Percentiles rank a stretch among this genome's conserved stretches.
Conservation (phyloP, 2,329 filamentous ascomycete species). For the Aschersonia sp. region DNA sequence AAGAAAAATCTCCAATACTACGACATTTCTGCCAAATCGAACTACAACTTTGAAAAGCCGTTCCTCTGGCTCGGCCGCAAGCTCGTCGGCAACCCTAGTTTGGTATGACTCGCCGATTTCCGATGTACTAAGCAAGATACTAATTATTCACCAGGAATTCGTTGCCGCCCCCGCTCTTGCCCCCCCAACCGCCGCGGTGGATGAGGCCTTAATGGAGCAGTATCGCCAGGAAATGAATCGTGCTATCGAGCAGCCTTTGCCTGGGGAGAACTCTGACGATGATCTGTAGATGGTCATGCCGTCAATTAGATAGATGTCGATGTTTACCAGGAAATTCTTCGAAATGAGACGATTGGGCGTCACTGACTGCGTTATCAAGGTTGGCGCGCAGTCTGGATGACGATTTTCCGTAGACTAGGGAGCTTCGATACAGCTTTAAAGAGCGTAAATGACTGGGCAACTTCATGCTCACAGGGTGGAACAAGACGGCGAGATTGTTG, state of each 20-base stretch:
- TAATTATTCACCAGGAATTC: constrained; percentile 57
- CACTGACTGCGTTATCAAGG: too few relatives aligned
- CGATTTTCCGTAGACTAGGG: too few relatives aligned
- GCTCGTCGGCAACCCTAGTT: constrained; percentile 76
- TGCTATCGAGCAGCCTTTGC: constrained; percentile 72
- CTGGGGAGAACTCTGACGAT: constrained; percentile 81
- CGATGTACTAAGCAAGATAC: not conserved
- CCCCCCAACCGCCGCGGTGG: constrained; percentile 82
- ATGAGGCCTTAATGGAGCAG: constrained; percentile 64
- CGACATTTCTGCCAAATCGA: constrained; percentile 98
- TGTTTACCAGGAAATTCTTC: too few relatives aligned
- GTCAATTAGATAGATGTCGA: not conserved
- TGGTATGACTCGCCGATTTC: constrained; percentile 6
- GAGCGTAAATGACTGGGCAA: too few relatives aligned
- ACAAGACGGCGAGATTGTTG: too few relatives aligned
- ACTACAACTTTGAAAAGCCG: constrained; percentile 99
- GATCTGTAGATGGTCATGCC: constrained; percentile 35
- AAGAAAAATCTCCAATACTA: constrained; percentile 99
- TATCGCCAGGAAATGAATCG: constrained; percentile 82
- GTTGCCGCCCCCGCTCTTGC: constrained; percentile 90
- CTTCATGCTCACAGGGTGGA: too few relatives aligned
- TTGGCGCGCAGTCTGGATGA: too few relatives aligned
- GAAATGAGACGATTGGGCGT: too few relatives aligned
- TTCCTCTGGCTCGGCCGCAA: constrained; percentile 99
- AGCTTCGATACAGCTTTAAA: too few relatives aligned